These are phyloP conservation scores for Magnusiomyces ingens DNA, from an alignment of 1,139 yeast genomes.

Conservation along the genomic window DNA sequence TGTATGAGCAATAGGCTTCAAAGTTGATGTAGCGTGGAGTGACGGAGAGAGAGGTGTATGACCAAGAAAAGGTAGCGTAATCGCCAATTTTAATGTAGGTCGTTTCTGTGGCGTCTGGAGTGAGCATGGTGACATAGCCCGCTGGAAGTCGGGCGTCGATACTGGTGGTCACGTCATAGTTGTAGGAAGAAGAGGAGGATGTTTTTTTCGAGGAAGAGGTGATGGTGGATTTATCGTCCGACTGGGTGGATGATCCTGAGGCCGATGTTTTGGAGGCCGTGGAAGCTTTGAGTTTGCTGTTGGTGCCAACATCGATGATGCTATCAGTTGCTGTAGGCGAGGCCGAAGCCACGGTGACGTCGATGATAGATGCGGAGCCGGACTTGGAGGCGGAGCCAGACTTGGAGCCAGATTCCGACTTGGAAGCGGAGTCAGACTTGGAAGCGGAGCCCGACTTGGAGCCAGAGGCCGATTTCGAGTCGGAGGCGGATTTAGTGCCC, in stretches of 20 bases:
- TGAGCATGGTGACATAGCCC: slow-evolving; percentile 32
- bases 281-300: not conserved
- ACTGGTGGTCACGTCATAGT: slow-evolving; percentile 20
- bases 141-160: slow-evolving; percentile 33
- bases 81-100: slow-evolving; percentile 37
- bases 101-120: slow-evolving; percentile 32
- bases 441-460: slow-evolving; percentile 10
- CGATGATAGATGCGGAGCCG: slow-evolving; percentile 5
- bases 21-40: slow-evolving; percentile 36
- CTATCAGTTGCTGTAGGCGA: not conserved
- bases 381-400: slow-evolving; percentile 4
- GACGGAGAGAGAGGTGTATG: slow-evolving; percentile 32
- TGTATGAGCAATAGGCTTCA: slow-evolving; percentile 34
- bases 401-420: not conserved
- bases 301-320: not conserved
- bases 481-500: not conserved
- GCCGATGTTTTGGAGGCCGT: not conserved
- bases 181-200: slow-evolving; percentile 11
- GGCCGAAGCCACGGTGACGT: slow-evolving; percentile 4
- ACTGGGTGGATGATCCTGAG: slow-evolving; percentile 7
- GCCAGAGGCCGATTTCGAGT: not conserved
- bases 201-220: slow-evolving; percentile 8
- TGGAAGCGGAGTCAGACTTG: slow-evolving; percentile 6
- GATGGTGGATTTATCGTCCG: slow-evolving; percentile 8
- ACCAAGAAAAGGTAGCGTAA: slow-evolving; percentile 38